Evolutionary conservation across 2,329 filamentous ascomycete species (phyloP).

Genomic region (Scleromitrula shiraiana): DNA sequence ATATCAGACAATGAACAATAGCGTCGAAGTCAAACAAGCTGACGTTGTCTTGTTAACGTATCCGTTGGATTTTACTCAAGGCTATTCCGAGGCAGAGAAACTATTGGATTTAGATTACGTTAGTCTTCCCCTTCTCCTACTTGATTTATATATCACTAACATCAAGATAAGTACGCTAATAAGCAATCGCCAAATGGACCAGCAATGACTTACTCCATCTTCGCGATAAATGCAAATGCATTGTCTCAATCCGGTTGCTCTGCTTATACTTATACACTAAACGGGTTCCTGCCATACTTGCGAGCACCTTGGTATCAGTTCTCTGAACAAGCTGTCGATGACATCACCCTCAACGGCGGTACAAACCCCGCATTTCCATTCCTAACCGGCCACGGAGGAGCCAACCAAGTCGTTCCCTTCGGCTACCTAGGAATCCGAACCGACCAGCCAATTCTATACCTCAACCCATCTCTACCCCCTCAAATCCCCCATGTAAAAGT

Average conservation of each 20-base stretch:
- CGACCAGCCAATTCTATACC: slow-evolving; percentile 48
- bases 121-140: slow-evolving; percentile 16
- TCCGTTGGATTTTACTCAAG: slow-evolving; percentile 51
- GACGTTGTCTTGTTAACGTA: slow-evolving; percentile 62
- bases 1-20: slow-evolving; percentile 59
- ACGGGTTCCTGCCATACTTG: slow-evolving; percentile 54
- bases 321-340: slow-evolving; percentile 60
- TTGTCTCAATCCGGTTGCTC: slow-evolving; percentile 60
- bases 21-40: slow-evolving; percentile 59
- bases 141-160: slow-evolving; percentile 9
- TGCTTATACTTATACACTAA: slow-evolving; percentile 58
- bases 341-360: slow-evolving; percentile 48
- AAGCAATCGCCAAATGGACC: slow-evolving; percentile 61
- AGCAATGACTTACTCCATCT: slow-evolving; percentile 66
- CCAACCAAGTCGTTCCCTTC: slow-evolving; percentile 58
- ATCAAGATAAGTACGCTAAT: slow-evolving; percentile 46
- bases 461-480: slow-evolving; percentile 52
- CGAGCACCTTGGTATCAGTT: slow-evolving; percentile 63
- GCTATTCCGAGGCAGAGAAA: slow-evolving; percentile 41
- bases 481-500: slow-evolving; percentile 54
- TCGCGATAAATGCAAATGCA: slow-evolving; percentile 57
- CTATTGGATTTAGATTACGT: slow-evolving; percentile 52
- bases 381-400: slow-evolving; percentile 61
- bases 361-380: slow-evolving; percentile 43
- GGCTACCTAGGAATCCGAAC: slow-evolving; percentile 59